Percentiles rank a stretch among this genome's conserved stretches.
Conservation (phyloP, 768 basidiomycete genomes). For the Mycena filopes region DNA sequence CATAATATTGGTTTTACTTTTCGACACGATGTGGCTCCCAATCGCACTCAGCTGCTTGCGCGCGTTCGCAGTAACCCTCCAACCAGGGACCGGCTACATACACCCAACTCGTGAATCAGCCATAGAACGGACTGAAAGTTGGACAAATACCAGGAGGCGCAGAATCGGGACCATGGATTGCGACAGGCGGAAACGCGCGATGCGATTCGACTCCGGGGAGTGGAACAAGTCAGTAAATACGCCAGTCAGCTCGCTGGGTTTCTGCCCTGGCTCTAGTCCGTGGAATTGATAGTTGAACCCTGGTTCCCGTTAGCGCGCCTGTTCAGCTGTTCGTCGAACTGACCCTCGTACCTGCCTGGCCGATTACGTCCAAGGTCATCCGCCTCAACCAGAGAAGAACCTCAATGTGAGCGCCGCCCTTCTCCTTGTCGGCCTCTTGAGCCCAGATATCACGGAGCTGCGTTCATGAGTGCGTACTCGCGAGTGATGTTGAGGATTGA, state of each 20-base stretch:
- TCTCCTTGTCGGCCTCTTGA: conserved; percentile 30
- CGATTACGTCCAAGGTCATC: conserved; percentile 55
- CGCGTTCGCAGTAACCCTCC: conserved; percentile 31
- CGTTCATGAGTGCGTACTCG: no score
- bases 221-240: conserved; percentile 10
- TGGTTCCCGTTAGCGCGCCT: not conserved
- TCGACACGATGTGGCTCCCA: conserved; percentile 47
- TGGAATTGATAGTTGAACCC: conserved; percentile 13
- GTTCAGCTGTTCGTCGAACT: not conserved
- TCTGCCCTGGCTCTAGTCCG: not conserved
- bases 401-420: conserved; percentile 41
- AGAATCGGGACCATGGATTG: conserved; percentile 8
- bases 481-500: no score
- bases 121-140: no score
- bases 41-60: conserved; percentile 47
- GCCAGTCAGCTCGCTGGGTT: not conserved
- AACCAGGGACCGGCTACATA: not conserved
- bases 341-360: conserved; percentile 45
- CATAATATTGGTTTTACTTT: conserved; percentile 50
- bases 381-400: conserved; percentile 45
- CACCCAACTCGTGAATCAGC: no score
- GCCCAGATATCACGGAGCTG: conserved; percentile 49
- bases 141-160: not conserved
- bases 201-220: not conserved
- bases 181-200: not conserved